These are phyloP conservation scores for Sporobolomyces phaffii DNA, from an alignment of 768 basidiomycete genomes.

Conservation along the genomic window DNA sequence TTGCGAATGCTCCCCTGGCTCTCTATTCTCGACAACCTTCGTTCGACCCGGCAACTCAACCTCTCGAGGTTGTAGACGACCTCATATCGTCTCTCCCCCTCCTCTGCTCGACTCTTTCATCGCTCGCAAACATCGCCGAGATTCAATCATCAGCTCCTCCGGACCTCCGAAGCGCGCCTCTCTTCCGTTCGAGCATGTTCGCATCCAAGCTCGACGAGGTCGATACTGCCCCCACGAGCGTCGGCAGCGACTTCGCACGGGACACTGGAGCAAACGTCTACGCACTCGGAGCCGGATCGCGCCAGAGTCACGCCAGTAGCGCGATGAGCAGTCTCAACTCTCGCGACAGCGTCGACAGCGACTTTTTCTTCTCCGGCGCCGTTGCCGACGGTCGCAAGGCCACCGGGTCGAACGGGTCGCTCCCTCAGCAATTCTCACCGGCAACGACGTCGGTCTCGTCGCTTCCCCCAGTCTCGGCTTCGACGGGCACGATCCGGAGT, in stretches of 20 bases:
- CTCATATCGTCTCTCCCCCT: constrained; percentile 4
- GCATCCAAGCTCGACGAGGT: background rate
- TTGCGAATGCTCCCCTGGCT: constrained; percentile 17
- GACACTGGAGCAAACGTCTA: background rate
- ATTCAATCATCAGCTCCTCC: constrained; percentile 21
- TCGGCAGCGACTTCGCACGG: background rate
- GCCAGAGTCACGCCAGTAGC: constrained; percentile 11
- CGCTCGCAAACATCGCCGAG: constrained; percentile 28
- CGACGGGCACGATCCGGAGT: background rate
- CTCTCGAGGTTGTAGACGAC: constrained; percentile 4
- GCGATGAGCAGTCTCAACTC: constrained; percentile 7
- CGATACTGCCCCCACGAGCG: background rate
- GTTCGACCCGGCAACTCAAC: background rate
- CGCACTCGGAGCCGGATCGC: background rate
- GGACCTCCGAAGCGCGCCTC: constrained; percentile 12
- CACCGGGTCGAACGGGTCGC: background rate
- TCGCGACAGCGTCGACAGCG: constrained; percentile 34
- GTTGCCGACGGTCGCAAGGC: background rate
- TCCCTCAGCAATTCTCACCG: background rate
- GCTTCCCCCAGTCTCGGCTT: background rate
- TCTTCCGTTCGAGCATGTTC: constrained; percentile 22
- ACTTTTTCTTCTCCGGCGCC: constrained; percentile 36
- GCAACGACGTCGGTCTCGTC: constrained; percentile 9
- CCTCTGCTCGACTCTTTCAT: constrained; percentile 21
- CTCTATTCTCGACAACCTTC: background rate